phyloP scores from a whole-genome alignment of 495 filamentous ascomycete genomes.

The Penicillium soppii region DNA sequence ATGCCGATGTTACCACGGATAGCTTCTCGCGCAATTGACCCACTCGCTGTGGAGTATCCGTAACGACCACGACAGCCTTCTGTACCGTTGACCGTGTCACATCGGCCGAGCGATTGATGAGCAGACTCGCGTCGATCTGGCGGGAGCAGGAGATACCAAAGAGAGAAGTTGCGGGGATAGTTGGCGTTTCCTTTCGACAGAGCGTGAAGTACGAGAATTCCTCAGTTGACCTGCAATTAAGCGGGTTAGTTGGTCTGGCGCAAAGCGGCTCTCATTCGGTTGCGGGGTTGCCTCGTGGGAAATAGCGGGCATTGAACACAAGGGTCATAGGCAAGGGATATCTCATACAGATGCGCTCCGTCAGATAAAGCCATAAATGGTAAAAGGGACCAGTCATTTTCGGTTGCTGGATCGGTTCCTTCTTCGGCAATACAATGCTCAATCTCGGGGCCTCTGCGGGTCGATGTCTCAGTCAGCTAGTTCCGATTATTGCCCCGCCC shows the following conservation, averaged over 20 bases:
- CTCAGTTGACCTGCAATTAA: conserved; percentile 64
- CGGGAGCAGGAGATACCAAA: conserved; percentile 96
- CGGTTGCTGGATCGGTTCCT: conserved; percentile 72
- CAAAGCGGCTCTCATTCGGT: neutral
- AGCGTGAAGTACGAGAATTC: conserved; percentile 99
- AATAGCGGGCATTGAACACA: neutral
- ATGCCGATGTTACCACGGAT: conserved; percentile 85
- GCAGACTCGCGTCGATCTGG: conserved; percentile 76
- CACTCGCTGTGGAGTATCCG: conserved; percentile 80
- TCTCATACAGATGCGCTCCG: conserved; percentile 82
- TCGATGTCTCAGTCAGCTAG: neutral
- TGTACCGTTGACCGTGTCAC: conserved; percentile 96
- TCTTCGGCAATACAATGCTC: conserved; percentile 87
- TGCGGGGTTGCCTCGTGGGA: neutral
- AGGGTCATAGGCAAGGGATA: neutral
- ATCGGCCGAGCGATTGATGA: conserved; percentile 76
- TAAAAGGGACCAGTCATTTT: conserved; percentile 89
- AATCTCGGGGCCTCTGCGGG: conserved; percentile 81
- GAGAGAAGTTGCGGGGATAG: conserved; percentile 70
- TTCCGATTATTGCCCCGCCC: neutral
- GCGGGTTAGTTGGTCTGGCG: conserved; percentile 1
- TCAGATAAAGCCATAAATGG: conserved; percentile 98
- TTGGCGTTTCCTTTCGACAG: conserved; percentile 59
- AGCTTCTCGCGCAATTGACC: conserved; percentile 80
- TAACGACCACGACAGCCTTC: conserved; percentile 97